Conservation (phyloP, 169 alveolate genomes). For the Amoebophrya sp. region DNA sequence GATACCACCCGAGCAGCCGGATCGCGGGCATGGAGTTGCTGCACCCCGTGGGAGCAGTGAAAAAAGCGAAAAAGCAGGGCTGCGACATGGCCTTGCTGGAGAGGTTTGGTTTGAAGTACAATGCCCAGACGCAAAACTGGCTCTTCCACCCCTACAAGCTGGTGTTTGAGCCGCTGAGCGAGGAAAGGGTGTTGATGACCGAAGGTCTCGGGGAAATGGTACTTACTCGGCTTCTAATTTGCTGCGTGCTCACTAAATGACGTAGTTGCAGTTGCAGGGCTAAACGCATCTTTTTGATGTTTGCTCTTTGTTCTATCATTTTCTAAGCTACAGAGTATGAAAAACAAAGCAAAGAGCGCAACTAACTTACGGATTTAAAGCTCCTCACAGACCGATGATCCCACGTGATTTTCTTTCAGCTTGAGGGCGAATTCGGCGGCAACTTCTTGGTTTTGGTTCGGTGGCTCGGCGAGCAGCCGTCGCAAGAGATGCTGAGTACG, state of each 20-base stretch:
- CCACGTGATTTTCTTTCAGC: background rate
- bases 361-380: no score
- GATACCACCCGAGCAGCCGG: no score
- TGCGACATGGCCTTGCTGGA: no score
- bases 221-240: no score
- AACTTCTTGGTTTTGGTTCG: background rate
- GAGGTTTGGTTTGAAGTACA: no score
- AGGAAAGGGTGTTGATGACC: background rate
- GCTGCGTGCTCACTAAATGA: background rate
- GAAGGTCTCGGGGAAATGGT: background rate
- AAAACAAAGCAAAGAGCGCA: background rate
- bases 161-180: background rate
- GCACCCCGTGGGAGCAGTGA: no score
- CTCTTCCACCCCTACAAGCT: background rate
- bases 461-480: background rate
- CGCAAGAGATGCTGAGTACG: background rate
- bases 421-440: conserved; percentile 20
- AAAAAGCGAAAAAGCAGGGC: no score
- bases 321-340: background rate
- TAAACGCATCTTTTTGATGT: no score
- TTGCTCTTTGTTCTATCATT: no score
- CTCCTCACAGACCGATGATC: no score
- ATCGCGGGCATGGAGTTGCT: no score
- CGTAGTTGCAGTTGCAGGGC: background rate
- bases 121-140: no score